Percentiles rank a stretch among this genome's conserved stretches.
Evolutionary conservation across 83 land plant genomes (phyloP).

Genomic region (Thuja plicata): DNA sequence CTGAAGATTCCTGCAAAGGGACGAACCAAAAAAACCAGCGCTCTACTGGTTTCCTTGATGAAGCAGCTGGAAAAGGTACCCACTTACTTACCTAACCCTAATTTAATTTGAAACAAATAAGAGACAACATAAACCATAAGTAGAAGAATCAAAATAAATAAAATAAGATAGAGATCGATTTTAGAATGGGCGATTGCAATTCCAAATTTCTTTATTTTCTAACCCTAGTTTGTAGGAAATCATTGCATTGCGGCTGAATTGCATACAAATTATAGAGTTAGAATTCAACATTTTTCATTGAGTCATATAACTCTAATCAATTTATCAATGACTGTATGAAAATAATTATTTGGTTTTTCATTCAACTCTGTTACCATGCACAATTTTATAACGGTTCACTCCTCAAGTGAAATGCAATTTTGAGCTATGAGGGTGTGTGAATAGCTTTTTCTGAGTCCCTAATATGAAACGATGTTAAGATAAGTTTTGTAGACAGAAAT

Average conservation of each 20-base stretch:
- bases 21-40: conserved; percentile 81
- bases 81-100: background rate
- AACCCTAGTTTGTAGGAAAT: background rate
- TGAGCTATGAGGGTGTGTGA: background rate
- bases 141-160: too few species aligned
- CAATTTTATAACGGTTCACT: background rate
- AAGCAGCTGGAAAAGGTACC: conserved; percentile 94
- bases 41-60: conserved; percentile 81
- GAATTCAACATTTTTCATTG: too few species aligned
- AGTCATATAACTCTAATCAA: too few species aligned
- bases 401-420: background rate
- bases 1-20: conserved; percentile 77
- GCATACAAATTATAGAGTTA: too few species aligned
- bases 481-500: background rate
- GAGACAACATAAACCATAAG: background rate
- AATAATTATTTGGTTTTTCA: too few species aligned
- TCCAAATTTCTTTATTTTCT: too few species aligned
- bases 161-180: background rate
- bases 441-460: background rate
- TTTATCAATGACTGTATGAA: too few species aligned
- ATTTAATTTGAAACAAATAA: background rate
- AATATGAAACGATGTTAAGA: background rate
- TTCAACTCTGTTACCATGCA: too few species aligned
- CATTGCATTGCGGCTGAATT: background rate
- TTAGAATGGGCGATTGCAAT: background rate